Conservation (phyloP, 1,284 basidiomycete species). For the Ganoderma resinaceum region DNA sequence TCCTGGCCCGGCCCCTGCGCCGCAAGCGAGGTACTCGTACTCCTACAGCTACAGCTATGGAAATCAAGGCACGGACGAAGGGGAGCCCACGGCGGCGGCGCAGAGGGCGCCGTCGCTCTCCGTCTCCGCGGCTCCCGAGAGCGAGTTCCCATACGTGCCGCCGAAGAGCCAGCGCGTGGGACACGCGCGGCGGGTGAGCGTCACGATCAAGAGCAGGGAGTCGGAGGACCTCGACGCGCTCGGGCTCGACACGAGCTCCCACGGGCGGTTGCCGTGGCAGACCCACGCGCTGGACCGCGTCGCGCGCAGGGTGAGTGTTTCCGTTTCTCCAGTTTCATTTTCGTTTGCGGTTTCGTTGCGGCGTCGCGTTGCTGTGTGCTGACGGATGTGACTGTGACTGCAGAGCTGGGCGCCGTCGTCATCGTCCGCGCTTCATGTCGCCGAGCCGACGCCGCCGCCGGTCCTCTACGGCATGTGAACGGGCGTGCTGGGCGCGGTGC, state of each 20-base stretch:
- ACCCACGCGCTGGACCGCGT: slow-evolving; percentile 29
- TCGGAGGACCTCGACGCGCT: slow-evolving; percentile 36
- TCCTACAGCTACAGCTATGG: neutral
- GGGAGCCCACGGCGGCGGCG: neutral
- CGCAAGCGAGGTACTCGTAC: neutral
- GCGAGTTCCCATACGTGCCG: slow-evolving; percentile 38
- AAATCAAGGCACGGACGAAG: neutral
- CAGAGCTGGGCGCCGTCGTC: slow-evolving; percentile 38
- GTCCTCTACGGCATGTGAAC: slow-evolving; percentile 20
- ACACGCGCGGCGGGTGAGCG: slow-evolving; percentile 40
- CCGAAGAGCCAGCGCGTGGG: slow-evolving; percentile 34
- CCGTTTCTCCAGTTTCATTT: neutral
- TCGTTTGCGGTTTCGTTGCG: neutral
- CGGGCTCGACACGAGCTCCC: slow-evolving; percentile 27
- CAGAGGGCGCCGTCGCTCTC: slow-evolving; percentile 20
- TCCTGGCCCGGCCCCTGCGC: neutral
- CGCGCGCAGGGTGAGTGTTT: slow-evolving; percentile 30
- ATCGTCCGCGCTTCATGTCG: slow-evolving; percentile 16
- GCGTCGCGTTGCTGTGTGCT: neutral
- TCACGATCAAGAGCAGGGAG: slow-evolving; percentile 37
- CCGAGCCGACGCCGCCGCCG: slow-evolving; percentile 19
- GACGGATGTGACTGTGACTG: neutral
- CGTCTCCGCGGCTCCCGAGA: slow-evolving; percentile 12
- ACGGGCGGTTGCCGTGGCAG: slow-evolving; percentile 31
- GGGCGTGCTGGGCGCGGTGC: neutral